These are phyloP conservation scores for Tagetes patula DNA, from an alignment of 129 eudicot species.

Conservation along the genomic window DNA sequence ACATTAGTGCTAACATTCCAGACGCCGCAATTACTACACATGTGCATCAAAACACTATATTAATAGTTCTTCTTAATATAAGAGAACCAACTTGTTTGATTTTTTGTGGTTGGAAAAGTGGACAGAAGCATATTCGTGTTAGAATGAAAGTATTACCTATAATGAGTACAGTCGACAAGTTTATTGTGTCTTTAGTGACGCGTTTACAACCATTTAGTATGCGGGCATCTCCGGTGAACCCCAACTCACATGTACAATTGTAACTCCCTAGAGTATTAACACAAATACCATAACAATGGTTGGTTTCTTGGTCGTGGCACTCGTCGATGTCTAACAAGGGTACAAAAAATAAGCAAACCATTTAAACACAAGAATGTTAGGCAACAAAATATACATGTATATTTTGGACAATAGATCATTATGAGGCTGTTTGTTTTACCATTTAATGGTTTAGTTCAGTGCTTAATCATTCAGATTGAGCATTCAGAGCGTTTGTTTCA, in stretches of 20 bases:
- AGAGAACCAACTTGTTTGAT: neutral
- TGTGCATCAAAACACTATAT: neutral
- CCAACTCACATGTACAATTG: constrained; percentile 36
- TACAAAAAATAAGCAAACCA: neutral
- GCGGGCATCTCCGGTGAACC: constrained; percentile 36
- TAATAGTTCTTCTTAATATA: neutral
- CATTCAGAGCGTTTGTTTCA: no score
- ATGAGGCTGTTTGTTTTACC: no score
- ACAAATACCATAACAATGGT: constrained; percentile 31
- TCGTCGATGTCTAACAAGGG: constrained; percentile 33
- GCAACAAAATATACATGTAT: neutral
- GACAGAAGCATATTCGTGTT: neutral
- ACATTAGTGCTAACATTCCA: neutral
- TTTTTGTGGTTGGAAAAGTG: neutral
- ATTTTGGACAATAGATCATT: no score
- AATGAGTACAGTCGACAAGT: constrained; percentile 15
- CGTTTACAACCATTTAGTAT: constrained; percentile 30
- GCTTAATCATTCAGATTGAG: no score
- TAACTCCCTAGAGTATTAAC: constrained; percentile 35
- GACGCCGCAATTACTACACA: neutral
- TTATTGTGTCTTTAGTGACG: neutral
- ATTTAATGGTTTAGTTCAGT: no score
- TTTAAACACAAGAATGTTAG: neutral
- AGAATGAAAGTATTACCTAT: constrained; percentile 18
- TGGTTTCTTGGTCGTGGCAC: constrained; percentile 25